Conservation (phyloP, 148 eudicot genomes). For the Hydrangea macrophylla region DNA sequence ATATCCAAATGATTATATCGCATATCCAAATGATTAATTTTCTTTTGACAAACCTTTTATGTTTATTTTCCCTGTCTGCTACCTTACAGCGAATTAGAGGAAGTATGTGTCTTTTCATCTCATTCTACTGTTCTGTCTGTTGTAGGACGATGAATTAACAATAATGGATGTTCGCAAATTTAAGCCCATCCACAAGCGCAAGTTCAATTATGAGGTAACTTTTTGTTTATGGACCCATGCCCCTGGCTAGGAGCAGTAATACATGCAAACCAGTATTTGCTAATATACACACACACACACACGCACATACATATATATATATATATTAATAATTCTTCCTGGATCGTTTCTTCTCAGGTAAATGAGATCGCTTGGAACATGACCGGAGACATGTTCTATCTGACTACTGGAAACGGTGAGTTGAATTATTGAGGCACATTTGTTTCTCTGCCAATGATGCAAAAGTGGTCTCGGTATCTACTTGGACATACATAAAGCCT, state of each 20-base stretch:
- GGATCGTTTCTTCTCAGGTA: slow-evolving; percentile 39
- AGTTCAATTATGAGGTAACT: slow-evolving; percentile 84
- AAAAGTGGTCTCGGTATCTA: not conserved
- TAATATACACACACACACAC: too few species aligned
- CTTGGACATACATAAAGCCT: not conserved
- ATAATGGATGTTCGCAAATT: slow-evolving; percentile 96
- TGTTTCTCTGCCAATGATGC: not conserved
- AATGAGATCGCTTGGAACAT: slow-evolving; percentile 95
- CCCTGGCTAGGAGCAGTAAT: not conserved
- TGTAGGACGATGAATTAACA: slow-evolving; percentile 90
- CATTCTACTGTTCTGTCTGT: slow-evolving; percentile 15
- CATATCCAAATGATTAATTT: not conserved
- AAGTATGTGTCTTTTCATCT: slow-evolving; percentile 12
- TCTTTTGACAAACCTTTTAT: not conserved
- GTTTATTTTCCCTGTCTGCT: not conserved
- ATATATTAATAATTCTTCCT: slow-evolving; percentile 9
- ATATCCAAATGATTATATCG: too few species aligned
- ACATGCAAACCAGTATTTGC: not conserved
- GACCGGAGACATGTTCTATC: slow-evolving; percentile 85
- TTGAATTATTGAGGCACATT: slow-evolving; percentile 10
- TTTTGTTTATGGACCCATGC: slow-evolving; percentile 8
- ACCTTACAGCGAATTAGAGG: not conserved
- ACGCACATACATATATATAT: not conserved
- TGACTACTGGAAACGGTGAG: slow-evolving; percentile 95
- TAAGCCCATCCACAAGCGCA: slow-evolving; percentile 82